Evolutionary conservation across 2,329 filamentous ascomycete species (phyloP), one percentile per base, ranked within the genome.

Genomic region (Fusarium miscanthi): DNA sequence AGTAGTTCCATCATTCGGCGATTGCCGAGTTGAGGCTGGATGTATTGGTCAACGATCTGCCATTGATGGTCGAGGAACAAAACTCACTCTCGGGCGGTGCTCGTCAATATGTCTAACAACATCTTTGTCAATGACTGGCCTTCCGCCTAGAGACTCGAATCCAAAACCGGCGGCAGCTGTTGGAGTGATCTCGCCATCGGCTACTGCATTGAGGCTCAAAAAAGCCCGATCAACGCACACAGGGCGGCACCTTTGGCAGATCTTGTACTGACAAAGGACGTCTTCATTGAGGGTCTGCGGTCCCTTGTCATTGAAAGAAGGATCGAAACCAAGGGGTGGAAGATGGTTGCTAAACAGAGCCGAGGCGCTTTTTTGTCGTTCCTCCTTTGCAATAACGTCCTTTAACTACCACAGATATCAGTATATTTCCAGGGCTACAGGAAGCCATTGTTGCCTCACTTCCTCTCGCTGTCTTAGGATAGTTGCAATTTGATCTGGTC

Each of bases 81-180:
- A 25, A 72, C 79, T 73, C 76, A 86, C 84, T 74, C 77, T 66
- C 16, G 82, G 80, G 21, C 81, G 78, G 25, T 81, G 80, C 46
- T 80, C 78, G 8, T 85, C 85, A 21, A 88, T 79, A 9, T 82
- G 79, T 58, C 74, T 81, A 33, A 87, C 63, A 16, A 84, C 62
- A 3, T 77, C 70, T 19, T 80, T 82, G 65, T 86, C 77, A 17
- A 81, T 77, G 8, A 87, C 64, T 3, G 87, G 88, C n/a, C 87
- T 80, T 11, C 77, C 75, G 31, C 82, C 76, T 38, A 82, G 57
- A 10, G 81, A 73, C 54, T 87, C 83, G 66, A 90, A 90, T 19
- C 88, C 85, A 70, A 84, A 90, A 2, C 87, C 88, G 4, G 82
- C 80, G 11, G 85, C 85, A 8, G 84, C 85, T 8, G 84, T 85